Base-by-base conservation (phyloP, 2,329 filamentous ascomycete genomes). In the Pyricularia sp. region DNA sequence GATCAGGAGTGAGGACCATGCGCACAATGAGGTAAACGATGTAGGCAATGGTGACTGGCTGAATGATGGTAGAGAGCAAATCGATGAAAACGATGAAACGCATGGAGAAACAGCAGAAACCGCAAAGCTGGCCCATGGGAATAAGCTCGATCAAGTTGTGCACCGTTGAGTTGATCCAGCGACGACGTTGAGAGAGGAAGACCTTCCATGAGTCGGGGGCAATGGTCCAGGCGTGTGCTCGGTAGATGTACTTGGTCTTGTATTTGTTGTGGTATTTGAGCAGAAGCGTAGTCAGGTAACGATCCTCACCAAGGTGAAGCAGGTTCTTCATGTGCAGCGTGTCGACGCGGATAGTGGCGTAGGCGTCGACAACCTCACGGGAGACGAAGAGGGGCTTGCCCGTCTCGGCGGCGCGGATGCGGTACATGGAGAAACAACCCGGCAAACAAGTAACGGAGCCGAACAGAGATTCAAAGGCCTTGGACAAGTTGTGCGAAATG, bases 81-180 rank as follows among this genome's bases (percentile, higher is more conserved):
- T 99, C 95, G 73, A 99, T 79, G 76, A 99, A 97, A 73, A 99
- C 94, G 70, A 99, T 87, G 80, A 99, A 99, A 75, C 95, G 91
- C 95, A 99, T 99, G 80, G 92, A 96, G 85, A 99, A 99, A 82
- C 95, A 99, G 85, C 95, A 99, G 90, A 99, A 99, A 81, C 95
- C 95, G 79, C 95, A 99, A 67, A 99, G 91, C 78, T 98, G 92
- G 71, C 91, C 88, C 79, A 99, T 84, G 6, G 94, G 94, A 71
- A 98, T 94, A 71, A 99, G 90, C 79, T 99, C 95, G 72, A 96
- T 92, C 71, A 99, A 85, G 79, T 99, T 99, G 85, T 99, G 95
- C 67, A 99, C 92, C 0, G 95, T 99, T 69, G 94, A 97, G 84
- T 99, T 99, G 81, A 99, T 99, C 95, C 95, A 99, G 78, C 95